Conservation (phyloP, 331 rosid species). For the Quercus tomentella region DNA sequence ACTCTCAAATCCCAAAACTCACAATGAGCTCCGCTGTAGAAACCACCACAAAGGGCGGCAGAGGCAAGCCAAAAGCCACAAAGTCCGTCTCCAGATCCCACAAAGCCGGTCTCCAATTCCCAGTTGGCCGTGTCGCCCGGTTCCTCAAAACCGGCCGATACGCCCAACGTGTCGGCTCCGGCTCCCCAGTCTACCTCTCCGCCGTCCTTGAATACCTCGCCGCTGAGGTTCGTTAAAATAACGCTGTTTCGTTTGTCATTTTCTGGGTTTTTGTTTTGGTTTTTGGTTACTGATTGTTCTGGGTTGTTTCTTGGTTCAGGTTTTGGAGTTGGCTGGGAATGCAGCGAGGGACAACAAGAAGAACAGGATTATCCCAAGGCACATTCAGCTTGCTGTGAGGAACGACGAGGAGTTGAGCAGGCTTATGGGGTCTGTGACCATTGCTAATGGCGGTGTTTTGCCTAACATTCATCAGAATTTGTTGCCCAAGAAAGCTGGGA, state of each 20-base stretch:
- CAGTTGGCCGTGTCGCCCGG: slow-evolving; percentile 60
- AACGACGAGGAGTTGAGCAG: slow-evolving; percentile 67
- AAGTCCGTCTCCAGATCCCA: slow-evolving; percentile 54
- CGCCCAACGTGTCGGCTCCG: slow-evolving; percentile 63
- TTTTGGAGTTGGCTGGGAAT: slow-evolving; percentile 68
- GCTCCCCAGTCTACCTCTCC: slow-evolving; percentile 66
- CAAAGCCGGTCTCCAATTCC: slow-evolving; percentile 77
- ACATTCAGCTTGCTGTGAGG: slow-evolving; percentile 69
- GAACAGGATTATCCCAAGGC: slow-evolving; percentile 54
- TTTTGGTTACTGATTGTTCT: not conserved
- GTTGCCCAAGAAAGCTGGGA: slow-evolving; percentile 47
- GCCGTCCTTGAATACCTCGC: slow-evolving; percentile 74
- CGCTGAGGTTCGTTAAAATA: slow-evolving; percentile 43
- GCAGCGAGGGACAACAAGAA: slow-evolving; percentile 81
- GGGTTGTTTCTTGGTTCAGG: slow-evolving; percentile 13
- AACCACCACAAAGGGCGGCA: slow-evolving; percentile 36
- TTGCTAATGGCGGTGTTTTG: slow-evolving; percentile 60
- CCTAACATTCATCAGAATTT: slow-evolving; percentile 61
- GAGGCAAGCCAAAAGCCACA: slow-evolving; percentile 43
- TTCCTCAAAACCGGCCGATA: slow-evolving; percentile 59
- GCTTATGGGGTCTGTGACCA: slow-evolving; percentile 61
- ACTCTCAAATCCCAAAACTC: not conserved
- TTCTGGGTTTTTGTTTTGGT: too few species aligned
- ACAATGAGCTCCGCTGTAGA: slow-evolving; percentile 21
- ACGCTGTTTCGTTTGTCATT: too few species aligned